Evolutionary conservation across 2,329 filamentous ascomycete genomes (phyloP), one percentile per base, ranked within the genome.

Genomic region (Tothia fuscella): DNA sequence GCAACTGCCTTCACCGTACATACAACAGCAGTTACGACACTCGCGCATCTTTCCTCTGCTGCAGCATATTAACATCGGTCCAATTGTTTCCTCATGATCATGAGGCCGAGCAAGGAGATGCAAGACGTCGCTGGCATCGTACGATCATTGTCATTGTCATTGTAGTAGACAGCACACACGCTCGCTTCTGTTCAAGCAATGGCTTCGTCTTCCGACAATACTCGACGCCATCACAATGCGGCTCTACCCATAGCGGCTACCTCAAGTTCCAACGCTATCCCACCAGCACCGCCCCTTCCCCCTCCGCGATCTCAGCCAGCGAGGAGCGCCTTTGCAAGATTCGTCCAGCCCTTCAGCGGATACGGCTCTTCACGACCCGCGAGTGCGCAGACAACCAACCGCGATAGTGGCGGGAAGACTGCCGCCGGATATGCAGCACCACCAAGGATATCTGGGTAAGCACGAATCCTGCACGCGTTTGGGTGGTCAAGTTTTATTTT

Each of bases 281-380:
- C 48, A 41, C 35, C 38, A 54, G 56, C 31, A 22, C 25, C 30
- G 16, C 25, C 39, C 34, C 40, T 48, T 56, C 55, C 37, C 51
- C 50, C 56, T 32, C 51, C 59, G 37, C 58, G 59, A 19, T 57
- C 57, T 39, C 54, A 56, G 38, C 57, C 59, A 35, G 57, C 56
- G 13, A 45, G 40, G 34, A 51, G 46, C 46, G 62, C 61, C 50
- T 60, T 64, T 52, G 68, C 70, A 49, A 64, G 70, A 49, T 66
- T 74, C 48, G 67, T 74, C 44, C 70, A 72, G 53, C 67, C 69
- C 16, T 70, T 73, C 54, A 53, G 54, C 3, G 64, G 68, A 43
- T 70, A 69, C 43, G 68, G 63, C 49, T 71, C 31, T 9, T n/a
- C 69, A 47, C 62, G 70, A 35, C 69, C 70, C 25, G 64, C 71